Evolutionary conservation across 352 stramenopile species (phyloP), one percentile per base, ranked within the genome.

Genomic region (Globisporangium recalcitrans): DNA sequence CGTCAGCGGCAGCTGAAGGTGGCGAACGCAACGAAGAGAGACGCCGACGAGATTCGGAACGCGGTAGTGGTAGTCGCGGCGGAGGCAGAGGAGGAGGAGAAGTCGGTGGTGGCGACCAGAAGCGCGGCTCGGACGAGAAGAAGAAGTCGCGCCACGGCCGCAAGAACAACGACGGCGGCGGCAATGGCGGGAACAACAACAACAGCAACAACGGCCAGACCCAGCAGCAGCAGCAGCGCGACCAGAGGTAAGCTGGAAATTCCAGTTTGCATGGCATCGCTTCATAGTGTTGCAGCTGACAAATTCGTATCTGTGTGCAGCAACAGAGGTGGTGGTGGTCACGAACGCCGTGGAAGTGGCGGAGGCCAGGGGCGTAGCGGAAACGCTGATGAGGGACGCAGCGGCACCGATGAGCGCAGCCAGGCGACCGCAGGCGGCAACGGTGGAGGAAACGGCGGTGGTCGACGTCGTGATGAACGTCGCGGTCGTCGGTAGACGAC

Each of bases 201-300:
- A 31, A 31, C 27, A 31, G 5, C 27, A 31, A 31, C 27, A 68
- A 49, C 58, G 53, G 34, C 4, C 32, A 59, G 6, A 19, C 31
- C 21, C 62, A 63, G 24, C 74, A 59, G 21, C 74, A 73, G 59
- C 74, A 85, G 60, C 74, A 85, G 31, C 77, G 78, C 8, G 78
- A 89, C 5, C 74, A 87, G 68, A 74, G 75, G 82, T 91, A 69
- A 64, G 74, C 19, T 27, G 16, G 5, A 16, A 21, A 7, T 27
- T 22, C 8, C 3, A 46, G 4, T 22, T 31, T 8, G 7, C n/a
- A 10, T 42, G 16, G 24, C 40, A 16, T 9, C 3, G 4, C 6
- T 19, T 21, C n/a, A n/a, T n/a, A 21, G 21, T 16, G 21, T 40
- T 14, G 14, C 24, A 40, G 29, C 42, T 60, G 8, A 60, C 24